Evolutionary conservation across 1,284 basidiomycete genomes (phyloP).

Genomic region (Ganoderma sinense): DNA sequence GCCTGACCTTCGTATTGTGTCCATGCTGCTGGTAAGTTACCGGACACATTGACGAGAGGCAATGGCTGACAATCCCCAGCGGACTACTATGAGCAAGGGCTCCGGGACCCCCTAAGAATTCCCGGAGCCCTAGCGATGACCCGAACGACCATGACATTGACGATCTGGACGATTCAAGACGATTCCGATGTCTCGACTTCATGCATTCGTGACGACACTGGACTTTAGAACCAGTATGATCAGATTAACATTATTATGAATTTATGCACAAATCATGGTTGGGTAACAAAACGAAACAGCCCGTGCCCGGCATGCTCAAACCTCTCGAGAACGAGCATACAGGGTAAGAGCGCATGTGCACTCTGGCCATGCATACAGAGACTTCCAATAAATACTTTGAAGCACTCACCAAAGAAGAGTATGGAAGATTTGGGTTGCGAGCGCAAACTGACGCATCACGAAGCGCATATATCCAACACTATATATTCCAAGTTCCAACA

Average conservation of each 20-base stretch:
- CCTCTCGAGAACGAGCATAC: too few species aligned
- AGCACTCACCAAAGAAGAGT: too few species aligned
- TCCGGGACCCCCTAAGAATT: not conserved
- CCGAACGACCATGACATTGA: not conserved
- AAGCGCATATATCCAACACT: too few species aligned
- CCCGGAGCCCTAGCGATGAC: not conserved
- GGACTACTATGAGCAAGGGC: not conserved
- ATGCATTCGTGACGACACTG: not conserved
- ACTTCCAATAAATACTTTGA: too few species aligned
- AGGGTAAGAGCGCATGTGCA: too few species aligned
- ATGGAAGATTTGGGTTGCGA: too few species aligned
- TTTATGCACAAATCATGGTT: not conserved
- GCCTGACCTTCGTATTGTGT: not conserved
- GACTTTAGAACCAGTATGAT: too few species aligned
- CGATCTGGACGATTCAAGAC: not conserved
- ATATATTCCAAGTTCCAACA: too few species aligned
- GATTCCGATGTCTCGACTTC: not conserved
- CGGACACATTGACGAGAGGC: not conserved
- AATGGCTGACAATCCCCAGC: not conserved
- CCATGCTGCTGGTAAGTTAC: not conserved
- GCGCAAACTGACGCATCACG: too few species aligned
- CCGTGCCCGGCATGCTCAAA: too few species aligned
- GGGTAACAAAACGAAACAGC: too few species aligned
- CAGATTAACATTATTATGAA: not conserved
- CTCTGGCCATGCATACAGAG: too few species aligned